These are phyloP conservation scores for Pestalotiopsis sp. DNA, from an alignment of 2,329 filamentous ascomycete genomes.

Conservation along the genomic window DNA sequence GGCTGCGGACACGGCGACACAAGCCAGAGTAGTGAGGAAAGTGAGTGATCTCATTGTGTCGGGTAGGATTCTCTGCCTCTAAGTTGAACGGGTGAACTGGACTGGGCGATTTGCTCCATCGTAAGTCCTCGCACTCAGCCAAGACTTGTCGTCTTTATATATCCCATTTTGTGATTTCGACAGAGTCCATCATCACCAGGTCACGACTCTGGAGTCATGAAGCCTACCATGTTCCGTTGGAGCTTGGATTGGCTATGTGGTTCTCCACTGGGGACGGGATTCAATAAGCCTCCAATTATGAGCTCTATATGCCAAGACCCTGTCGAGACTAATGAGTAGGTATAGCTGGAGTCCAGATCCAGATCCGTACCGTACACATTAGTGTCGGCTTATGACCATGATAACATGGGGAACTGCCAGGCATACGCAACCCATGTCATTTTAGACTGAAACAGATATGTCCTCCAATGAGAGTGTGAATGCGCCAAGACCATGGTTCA, in stretches of 20 bases:
- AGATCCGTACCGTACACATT: neutral
- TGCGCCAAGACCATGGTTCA: neutral
- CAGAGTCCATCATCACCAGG: neutral
- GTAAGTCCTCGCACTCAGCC: neutral
- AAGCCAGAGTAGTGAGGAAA: neutral
- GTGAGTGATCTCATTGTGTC: slow-evolving; percentile 4
- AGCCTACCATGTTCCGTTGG: neutral
- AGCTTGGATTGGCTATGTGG: neutral
- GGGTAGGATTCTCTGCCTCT: neutral
- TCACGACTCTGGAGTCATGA: neutral
- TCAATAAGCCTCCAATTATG: slow-evolving; percentile 10
- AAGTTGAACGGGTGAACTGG: neutral
- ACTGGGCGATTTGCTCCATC: neutral
- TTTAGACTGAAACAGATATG: neutral
- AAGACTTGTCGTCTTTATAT: neutral
- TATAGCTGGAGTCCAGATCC: neutral
- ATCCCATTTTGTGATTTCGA: neutral
- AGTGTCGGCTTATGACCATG: neutral
- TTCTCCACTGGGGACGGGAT: neutral
- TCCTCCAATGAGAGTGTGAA: neutral
- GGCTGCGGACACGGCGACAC: slow-evolving; percentile 1
- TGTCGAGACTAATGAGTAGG: neutral
- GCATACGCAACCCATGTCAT: neutral
- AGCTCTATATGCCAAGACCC: slow-evolving; percentile 4
- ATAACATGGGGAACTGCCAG: neutral